Evolutionary conservation across 2,329 filamentous ascomycete genomes (phyloP).

Genomic region (Fusarium nelsonii): DNA sequence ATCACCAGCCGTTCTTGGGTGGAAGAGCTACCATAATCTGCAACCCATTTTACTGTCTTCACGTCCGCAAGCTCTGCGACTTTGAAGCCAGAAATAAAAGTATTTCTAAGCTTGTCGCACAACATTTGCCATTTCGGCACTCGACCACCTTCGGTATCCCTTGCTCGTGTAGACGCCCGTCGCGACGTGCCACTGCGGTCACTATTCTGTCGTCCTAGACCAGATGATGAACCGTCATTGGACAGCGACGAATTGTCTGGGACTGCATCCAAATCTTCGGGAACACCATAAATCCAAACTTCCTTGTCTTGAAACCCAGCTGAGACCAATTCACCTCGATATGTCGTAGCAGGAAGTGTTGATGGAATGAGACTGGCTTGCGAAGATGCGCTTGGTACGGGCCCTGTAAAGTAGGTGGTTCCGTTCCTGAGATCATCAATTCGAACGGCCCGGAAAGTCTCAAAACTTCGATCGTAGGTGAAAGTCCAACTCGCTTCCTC

Average conservation of each 20-base stretch:
- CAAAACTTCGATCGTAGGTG: constrained; percentile 80
- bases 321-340: constrained; percentile 77
- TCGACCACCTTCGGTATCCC: constrained; percentile 51
- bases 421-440: constrained; percentile 81
- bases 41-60: constrained; percentile 79
- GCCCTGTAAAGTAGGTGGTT: constrained; percentile 83
- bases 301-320: constrained; percentile 79
- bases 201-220: constrained; percentile 51
- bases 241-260: constrained; percentile 56
- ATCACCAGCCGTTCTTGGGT: constrained; percentile 72
- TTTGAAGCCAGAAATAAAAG: constrained; percentile 75
- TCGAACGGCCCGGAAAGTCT: constrained; percentile 81
- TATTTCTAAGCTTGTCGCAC: constrained; percentile 76
- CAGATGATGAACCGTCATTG: constrained; percentile 42
- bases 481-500: constrained; percentile 82
- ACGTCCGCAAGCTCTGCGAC: constrained; percentile 75
- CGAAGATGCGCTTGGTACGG: constrained; percentile 64
- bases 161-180: constrained; percentile 50
- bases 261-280: constrained; percentile 75
- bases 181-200: constrained; percentile 48
- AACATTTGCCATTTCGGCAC: constrained; percentile 77
- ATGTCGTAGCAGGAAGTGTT: constrained; percentile 77
- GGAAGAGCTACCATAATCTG: constrained; percentile 62
- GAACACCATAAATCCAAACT: constrained; percentile 84
- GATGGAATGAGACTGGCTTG: constrained; percentile 73